Evolutionary conservation across 2,329 filamentous ascomycete species (phyloP), one percentile per base, ranked within the genome.

Genomic region (Talaromyces funiculosus): DNA sequence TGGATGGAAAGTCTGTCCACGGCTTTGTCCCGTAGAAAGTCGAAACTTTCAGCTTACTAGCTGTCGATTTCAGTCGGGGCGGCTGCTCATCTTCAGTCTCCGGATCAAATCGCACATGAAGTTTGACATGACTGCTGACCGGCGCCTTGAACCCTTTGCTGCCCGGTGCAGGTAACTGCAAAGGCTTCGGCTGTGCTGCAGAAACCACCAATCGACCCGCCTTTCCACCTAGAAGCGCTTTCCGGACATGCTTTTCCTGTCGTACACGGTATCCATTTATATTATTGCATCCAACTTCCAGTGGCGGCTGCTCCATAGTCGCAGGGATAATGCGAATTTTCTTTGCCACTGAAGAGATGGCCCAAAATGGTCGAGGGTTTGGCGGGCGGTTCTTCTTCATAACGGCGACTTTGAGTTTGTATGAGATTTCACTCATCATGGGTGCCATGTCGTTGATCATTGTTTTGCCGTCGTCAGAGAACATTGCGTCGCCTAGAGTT

Each of bases 21-120:
- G 84, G 80, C 10, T 74, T 71, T 9, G 78, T 79, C 42, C 82
- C 75, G 71, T 79, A 87, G 69, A 79, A 86, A 1, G 85, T 87
- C 58, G 75, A 74, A n/a, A 80, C 80, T 64, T 81, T 84, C 24
- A 88, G 72, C 68, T 82, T 85, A 61, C 77, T 82, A 57, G 71
- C 73, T 49, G 87, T 69, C 14, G 74, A 78, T 47, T 78, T 75
- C 2, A 88, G 77, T 37, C 73, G 75, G 2, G 85, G 85, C 16
- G 85, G 85, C 22, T 73, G 65, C 51, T 78, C 74, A 22, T 47
- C 29, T 40, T 80, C 75, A 4, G 81, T 78, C 4, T 71, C 66
- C 1, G 85, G 85, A 62, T 88, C 85, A 66, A 87, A 88, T 37
- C 85, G 82, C 12, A 87, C 72, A 59, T 82, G 75, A 1, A 87